Base-by-base conservation (phyloP, 2,329 filamentous ascomycete species). In the Colletotrichum sublineola region DNA sequence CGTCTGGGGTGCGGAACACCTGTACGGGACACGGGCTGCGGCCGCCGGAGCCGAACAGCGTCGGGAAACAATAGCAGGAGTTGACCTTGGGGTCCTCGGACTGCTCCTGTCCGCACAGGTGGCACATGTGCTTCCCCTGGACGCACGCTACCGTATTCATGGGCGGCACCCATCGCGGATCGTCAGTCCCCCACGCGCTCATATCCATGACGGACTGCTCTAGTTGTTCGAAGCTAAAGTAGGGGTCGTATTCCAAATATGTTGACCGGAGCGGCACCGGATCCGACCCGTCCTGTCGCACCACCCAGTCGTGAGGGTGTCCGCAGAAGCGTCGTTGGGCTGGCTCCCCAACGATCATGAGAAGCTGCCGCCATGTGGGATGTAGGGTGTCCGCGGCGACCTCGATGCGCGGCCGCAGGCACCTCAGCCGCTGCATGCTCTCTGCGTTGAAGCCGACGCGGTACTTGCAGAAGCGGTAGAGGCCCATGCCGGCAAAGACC, bases 401-500 rank as follows among this genome's bases (percentile, higher is more conserved):
- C 75, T 88, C 86, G n/a, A 89, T 82, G 20, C 86, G 81, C 38
- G 84, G 82, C 52, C 82, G 78, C 11, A 88, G 76, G 42, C 80
- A 80, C 20, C 81, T 80, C 8, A 90, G 79, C 2, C 83, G 83
- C 46, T 83, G 80, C 78, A 88, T 85, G 4, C 87, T 84, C 20
- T 86, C 85, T 6, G 83, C 81, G 53, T 84, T 83, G 75, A 89
- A 89, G 5, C 85, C 86, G 0, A 86, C 84, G 55, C 88, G 84
- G 76, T 90, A 90, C 76, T 90, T 90, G 84, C 87, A 90, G 77
- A 89, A 88, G 9, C 88, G 83, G 77, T 90, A 90, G 18, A 90
- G 84, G 1, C 88, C 88, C 79, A 87, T 86, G 44, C 88, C 87
- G 5, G 88, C 85, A 74, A 90, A 90, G 2, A 89, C 84, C 4